Evolutionary conservation across 768 basidiomycete genomes (phyloP).

Genomic region (Gloeophyllum trabeum): DNA sequence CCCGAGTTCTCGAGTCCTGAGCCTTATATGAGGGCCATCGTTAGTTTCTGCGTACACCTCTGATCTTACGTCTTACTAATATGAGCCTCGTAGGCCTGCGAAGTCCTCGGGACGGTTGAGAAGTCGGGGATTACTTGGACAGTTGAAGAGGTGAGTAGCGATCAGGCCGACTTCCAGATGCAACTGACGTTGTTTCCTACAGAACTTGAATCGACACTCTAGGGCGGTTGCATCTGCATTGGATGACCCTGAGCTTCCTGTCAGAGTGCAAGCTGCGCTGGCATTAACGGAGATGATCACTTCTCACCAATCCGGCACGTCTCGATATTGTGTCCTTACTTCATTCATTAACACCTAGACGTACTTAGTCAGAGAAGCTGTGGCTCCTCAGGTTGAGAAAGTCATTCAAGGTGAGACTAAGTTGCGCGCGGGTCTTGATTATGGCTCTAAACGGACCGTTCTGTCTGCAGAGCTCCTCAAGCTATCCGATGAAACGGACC

Average conservation of each 20-base stretch:
- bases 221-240: slow-evolving; percentile 53
- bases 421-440: no score
- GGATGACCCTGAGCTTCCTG: slow-evolving; percentile 73
- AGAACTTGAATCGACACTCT: slow-evolving; percentile 59
- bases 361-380: slow-evolving; percentile 47
- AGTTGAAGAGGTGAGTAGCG: slow-evolving; percentile 38
- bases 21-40: slow-evolving; percentile 70
- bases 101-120: slow-evolving; percentile 67
- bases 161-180: not conserved
- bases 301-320: slow-evolving; percentile 49
- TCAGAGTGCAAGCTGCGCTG: slow-evolving; percentile 74
- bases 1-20: slow-evolving; percentile 58
- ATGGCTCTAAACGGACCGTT: no score
- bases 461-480: slow-evolving; percentile 65
- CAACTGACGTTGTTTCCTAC: not conserved
- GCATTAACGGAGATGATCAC: slow-evolving; percentile 70
- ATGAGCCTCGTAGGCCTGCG: slow-evolving; percentile 50
- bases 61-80: not conserved
- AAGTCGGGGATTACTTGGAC: slow-evolving; percentile 62
- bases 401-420: slow-evolving; percentile 61
- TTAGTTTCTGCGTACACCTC: slow-evolving; percentile 29
- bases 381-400: slow-evolving; percentile 72
- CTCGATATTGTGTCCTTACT: slow-evolving; percentile 2
- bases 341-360: not conserved
- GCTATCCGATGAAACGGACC: slow-evolving; percentile 83